phyloP scores from a whole-genome alignment of 176 grass and related monocot species.

The Juncus effusus region DNA sequence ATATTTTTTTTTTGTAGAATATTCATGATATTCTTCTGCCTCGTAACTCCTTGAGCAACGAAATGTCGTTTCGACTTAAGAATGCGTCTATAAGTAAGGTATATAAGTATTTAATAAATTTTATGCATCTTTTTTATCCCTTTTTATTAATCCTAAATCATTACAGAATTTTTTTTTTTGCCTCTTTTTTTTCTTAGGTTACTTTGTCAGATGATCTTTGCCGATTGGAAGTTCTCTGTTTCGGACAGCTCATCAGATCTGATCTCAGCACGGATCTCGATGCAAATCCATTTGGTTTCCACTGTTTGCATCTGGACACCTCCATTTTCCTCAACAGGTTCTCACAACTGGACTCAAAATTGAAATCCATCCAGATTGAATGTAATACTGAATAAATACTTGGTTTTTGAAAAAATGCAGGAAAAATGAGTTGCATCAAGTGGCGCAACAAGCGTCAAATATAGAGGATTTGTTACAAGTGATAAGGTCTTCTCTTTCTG shows the following conservation, averaged over 20 bases:
- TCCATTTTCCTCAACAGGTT: conserved; percentile 82
- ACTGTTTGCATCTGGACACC: conserved; percentile 84
- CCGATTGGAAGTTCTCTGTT: conserved; percentile 65
- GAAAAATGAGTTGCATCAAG: conserved; percentile 98
- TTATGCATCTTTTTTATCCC: neutral
- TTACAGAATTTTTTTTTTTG: conserved; percentile 11
- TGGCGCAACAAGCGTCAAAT: conserved; percentile 93
- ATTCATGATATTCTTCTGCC: conserved; percentile 56
- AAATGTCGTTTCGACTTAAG: conserved; percentile 43
- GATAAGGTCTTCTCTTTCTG: conserved; percentile 61
- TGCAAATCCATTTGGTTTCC: conserved; percentile 45
- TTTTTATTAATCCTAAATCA: neutral
- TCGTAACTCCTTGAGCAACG: conserved; percentile 30
- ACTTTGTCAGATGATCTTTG: conserved; percentile 80
- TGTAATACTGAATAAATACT: neutral
- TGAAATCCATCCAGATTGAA: conserved; percentile 5
- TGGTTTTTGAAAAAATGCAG: conserved; percentile 28
- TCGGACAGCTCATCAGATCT: conserved; percentile 46
- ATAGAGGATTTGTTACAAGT: conserved; percentile 96
- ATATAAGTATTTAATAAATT: conserved; percentile 1
- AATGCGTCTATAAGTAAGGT: conserved; percentile 91
- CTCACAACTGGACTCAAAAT: neutral
- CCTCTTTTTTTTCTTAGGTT: conserved; percentile 46
- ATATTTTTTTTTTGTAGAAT: conserved; percentile 60
- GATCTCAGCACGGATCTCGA: conserved; percentile 32